These are phyloP conservation scores for Phytophthora brassicae DNA, from an alignment of 352 stramenopile genomes.

Conservation along the genomic window DNA sequence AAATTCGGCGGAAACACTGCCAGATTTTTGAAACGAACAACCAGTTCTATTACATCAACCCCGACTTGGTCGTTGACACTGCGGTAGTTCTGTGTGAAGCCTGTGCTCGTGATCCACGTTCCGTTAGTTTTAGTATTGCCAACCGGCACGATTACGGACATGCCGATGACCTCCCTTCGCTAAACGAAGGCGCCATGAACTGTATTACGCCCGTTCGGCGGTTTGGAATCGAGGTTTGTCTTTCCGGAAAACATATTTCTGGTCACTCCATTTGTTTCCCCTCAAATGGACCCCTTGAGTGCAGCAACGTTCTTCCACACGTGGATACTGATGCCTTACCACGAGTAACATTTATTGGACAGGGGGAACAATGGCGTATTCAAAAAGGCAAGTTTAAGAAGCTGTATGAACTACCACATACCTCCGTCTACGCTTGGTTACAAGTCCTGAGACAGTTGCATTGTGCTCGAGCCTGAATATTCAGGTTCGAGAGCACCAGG, in stretches of 20 bases:
- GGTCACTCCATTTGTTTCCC: conserved; percentile 1
- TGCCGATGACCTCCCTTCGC: neutral
- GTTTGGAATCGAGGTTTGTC: neutral
- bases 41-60: neutral
- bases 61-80: neutral
- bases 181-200: neutral
- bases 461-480: too few species aligned
- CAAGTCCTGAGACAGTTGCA: neutral
- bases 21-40: neutral
- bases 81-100: neutral
- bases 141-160: neutral
- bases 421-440: neutral
- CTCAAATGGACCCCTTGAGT: neutral
- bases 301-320: neutral
- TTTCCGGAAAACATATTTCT: neutral
- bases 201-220: conserved; percentile 1
- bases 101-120: neutral
- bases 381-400: neutral
- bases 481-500: too few species aligned
- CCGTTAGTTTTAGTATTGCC: neutral
- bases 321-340: neutral
- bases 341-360: neutral
- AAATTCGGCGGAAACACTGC: neutral
- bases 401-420: neutral
- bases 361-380: neutral